Base-by-base conservation (phyloP, 345 rosid species). In the Turritis glabra region DNA sequence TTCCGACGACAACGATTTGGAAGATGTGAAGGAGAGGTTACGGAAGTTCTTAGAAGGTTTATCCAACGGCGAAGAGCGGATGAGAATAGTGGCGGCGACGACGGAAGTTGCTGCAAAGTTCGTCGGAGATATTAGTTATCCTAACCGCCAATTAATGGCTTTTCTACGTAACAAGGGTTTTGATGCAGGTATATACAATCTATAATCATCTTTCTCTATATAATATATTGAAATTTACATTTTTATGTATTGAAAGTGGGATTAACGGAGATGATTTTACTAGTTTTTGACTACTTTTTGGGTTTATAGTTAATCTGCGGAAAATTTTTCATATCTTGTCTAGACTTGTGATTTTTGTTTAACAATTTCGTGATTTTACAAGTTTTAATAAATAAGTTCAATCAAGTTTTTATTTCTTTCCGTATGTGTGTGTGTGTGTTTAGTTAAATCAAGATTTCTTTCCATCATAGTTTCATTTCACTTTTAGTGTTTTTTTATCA, bases 161-260 rank as follows among this genome's bases (percentile, higher is more conserved):
- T 75, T 41, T 66, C 73, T 91, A 58, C 87, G 89, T 15, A 81
- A 79, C 47, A 74, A 50, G 21, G 98, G 92, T 47, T 83, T 87
- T 23, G 97, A 91, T 67, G 92, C 96, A 12, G 97, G 97, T 94
- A 54, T 33, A 33, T 80, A 10, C 3, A 1, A 6, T 55, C 2
- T 60, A n/a, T n/a, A 14, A 38, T 8, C 8, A 51, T 53, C 19
- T n/a, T 0, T 5, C 5, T 37, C 0, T 19, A 74, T 29, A 3
- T 29, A 5, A 13, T 5, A 47, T 52, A 7, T 17, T 29, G n/a
- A 7, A 21, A 25, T 55, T 69, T 35, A 52, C 32, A 33, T 65
- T 12, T 61, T 11, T 47, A 43, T 23, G 1, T 59, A 4, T 11
- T 25, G 21, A 32, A 43, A 43, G 11, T 12, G 2, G 41, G 30